These are phyloP conservation scores for Pseudopithomyces maydicus DNA, from an alignment of 2,329 filamentous ascomycete species.

Conservation along the genomic window DNA sequence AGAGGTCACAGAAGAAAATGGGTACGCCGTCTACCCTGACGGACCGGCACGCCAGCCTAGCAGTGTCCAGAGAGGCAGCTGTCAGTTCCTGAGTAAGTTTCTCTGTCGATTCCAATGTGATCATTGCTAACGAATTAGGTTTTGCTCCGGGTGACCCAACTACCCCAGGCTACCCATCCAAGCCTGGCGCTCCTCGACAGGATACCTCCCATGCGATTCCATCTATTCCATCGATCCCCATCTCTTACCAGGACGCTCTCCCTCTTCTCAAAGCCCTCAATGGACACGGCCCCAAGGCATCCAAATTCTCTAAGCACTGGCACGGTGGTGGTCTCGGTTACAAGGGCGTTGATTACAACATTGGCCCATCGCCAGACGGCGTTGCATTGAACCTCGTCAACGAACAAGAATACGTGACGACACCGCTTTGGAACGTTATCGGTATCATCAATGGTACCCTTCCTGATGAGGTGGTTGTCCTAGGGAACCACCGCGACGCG, in stretches of 20 bases:
- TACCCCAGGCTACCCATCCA: slow-evolving; percentile 91
- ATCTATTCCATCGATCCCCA: slow-evolving; percentile 86
- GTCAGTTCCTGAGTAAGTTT: slow-evolving; percentile 61
- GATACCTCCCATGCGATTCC: slow-evolving; percentile 74
- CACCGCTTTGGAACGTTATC: slow-evolving; percentile 73
- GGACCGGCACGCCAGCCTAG: slow-evolving; percentile 87
- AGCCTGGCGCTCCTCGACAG: slow-evolving; percentile 80
- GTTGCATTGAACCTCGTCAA: slow-evolving; percentile 60
- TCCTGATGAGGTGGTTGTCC: slow-evolving; percentile 80
- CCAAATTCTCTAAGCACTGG: slow-evolving; percentile 76
- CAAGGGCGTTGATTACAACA: slow-evolving; percentile 82
- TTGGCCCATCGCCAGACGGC: slow-evolving; percentile 78
- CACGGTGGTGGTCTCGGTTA: slow-evolving; percentile 73
- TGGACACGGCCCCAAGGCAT: slow-evolving; percentile 79
- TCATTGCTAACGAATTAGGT: slow-evolving; percentile 46
- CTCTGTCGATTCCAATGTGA: too few species aligned
- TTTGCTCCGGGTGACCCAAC: slow-evolving; percentile 76
- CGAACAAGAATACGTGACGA: slow-evolving; percentile 56
- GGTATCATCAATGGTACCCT: slow-evolving; percentile 89
- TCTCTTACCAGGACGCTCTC: slow-evolving; percentile 85
- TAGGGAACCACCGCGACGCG: slow-evolving; percentile 92
- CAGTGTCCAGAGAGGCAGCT: slow-evolving; percentile 87
- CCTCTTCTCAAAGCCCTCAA: slow-evolving; percentile 91
- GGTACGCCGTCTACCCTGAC: slow-evolving; percentile 77
- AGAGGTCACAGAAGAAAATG: slow-evolving; percentile 78